Evolutionary conservation across 148 eudicot genomes (phyloP), one percentile per base, ranked within the genome.

Genomic region (Salicornia ramosissima): DNA sequence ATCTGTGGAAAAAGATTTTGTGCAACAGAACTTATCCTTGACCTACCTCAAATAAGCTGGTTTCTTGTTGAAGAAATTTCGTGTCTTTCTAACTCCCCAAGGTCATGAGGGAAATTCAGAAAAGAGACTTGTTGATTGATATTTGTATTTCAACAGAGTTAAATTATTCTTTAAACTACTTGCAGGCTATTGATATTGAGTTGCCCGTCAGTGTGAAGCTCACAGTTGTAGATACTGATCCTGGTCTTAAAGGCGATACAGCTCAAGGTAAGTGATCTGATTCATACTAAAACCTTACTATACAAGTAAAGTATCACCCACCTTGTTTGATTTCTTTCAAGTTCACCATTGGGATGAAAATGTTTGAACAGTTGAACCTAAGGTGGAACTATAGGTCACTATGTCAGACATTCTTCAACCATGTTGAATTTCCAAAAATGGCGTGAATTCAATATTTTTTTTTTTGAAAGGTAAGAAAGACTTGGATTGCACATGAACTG

Each of bases 101-200:
- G 40, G 40, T 36, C 18, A 55, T 24, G 67, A 26, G 52, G 68
- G 45, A 26, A 55, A 49, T 19, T 34, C 6, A 34, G 49, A 24
- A 21, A 30, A 67, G 76, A 30, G 47, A 16, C 34, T 64, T 53
- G n/a, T 54, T n/a, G n/a, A n/a, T n/a, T n/a, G 26, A 53, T 18
- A 24, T 54, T 75, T 33, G 49, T 18, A 39, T 40, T 65, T 66
- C 21, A 47, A 18, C 25, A 4, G 25, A 75, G 14, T 68, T 76
- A n/a, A 68, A 28, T 42, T 59, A 25, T 9, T 68, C 24, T 60
- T 78, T 81, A 22, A 58, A 31, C 42, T 75, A 66, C 70, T 59
- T 84, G 73, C 81, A 91, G 97, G 80, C 90, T 49, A 93, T 93
- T 66, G 98, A 83, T 78, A 81, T 93, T 78, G 98, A 93, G 74